A percentile compares a stretch with the other conserved stretches of the same genome.
These are phyloP conservation scores for Pseudotsuga menziesii DNA, from an alignment of 75 land plant genomes.

Conservation along the genomic window DNA sequence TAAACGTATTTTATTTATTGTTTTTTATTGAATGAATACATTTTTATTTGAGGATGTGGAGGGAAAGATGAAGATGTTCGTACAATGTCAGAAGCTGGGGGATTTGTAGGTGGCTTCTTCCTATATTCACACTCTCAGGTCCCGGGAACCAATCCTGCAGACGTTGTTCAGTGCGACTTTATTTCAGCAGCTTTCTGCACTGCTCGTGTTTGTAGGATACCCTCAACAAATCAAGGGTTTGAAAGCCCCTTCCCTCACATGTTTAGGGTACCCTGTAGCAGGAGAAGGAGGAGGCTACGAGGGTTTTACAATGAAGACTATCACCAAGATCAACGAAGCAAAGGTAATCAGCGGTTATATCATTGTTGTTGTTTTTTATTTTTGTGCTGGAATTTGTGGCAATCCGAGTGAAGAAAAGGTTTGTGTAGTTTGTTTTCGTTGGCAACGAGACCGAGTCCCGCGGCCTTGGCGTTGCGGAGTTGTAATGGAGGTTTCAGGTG, in stretches of 20 bases:
- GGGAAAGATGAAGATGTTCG: conserved; percentile 9
- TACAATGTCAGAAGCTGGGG: conserved; percentile 6
- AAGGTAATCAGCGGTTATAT: neutral
- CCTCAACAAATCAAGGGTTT: neutral
- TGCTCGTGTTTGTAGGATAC: neutral
- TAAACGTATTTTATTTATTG: no score
- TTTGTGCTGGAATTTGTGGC: no score
- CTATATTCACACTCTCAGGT: neutral
- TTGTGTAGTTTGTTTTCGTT: no score
- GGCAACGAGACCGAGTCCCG: no score
- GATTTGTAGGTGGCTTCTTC: neutral
- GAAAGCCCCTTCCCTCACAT: neutral
- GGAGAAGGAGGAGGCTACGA: neutral
- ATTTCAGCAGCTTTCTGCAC: neutral
- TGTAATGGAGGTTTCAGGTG: no score
- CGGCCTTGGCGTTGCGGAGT: no score
- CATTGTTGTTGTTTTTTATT: neutral
- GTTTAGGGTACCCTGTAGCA: conserved; percentile 2
- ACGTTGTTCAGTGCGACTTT: no score
- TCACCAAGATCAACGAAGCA: conserved; percentile 10
- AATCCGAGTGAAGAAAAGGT: no score
- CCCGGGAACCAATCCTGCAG: neutral
- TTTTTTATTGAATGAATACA: no score
- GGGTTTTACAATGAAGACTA: conserved; percentile 1
- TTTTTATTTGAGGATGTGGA: neutral